These are phyloP conservation scores for Corynespora cassiicola DNA, from an alignment of 2,329 filamentous ascomycete species.

Conservation along the genomic window DNA sequence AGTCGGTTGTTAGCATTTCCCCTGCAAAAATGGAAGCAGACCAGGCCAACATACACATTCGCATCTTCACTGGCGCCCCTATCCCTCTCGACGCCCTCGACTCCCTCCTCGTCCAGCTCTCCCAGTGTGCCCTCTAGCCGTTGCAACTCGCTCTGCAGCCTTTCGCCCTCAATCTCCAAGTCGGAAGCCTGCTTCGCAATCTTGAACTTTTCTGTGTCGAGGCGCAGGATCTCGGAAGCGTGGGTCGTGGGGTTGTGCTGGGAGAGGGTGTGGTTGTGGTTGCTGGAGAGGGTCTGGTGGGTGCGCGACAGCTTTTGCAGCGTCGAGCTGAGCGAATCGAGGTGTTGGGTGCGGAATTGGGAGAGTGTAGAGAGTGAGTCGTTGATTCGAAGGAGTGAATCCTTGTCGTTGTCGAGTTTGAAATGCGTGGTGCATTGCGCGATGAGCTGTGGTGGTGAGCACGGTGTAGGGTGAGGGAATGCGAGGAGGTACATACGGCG, in stretches of 20 bases:
- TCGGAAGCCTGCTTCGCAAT: slow-evolving; percentile 91
- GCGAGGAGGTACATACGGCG: slow-evolving; percentile 63
- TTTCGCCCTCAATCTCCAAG: slow-evolving; percentile 91
- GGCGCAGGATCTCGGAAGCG: slow-evolving; percentile 80
- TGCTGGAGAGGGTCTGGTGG: slow-evolving; percentile 74
- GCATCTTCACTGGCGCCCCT: slow-evolving; percentile 56
- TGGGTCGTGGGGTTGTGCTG: slow-evolving; percentile 81
- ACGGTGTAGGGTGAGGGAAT: slow-evolving; percentile 12
- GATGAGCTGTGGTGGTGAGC: slow-evolving; percentile 71
- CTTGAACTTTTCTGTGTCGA: slow-evolving; percentile 94
- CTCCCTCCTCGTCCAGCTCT: slow-evolving; percentile 84
- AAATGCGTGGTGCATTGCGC: slow-evolving; percentile 92
- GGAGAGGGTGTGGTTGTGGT: slow-evolving; percentile 77
- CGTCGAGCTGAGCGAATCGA: slow-evolving; percentile 49
- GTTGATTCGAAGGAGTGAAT: slow-evolving; percentile 80
- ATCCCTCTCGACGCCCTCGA: slow-evolving; percentile 72
- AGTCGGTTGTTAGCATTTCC: slow-evolving; percentile 9
- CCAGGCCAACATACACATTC: slow-evolving; percentile 48
- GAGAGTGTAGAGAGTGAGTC: slow-evolving; percentile 85
- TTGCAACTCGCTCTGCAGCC: slow-evolving; percentile 79
- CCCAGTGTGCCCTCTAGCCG: slow-evolving; percentile 77
- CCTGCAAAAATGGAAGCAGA: neutral
- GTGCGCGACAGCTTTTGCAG: slow-evolving; percentile 71
- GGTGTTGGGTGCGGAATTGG: slow-evolving; percentile 79
- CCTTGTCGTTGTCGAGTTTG: slow-evolving; percentile 89